phyloP scores from a whole-genome alignment of 2,329 filamentous ascomycete species.

The Harringtonia aguacate region DNA sequence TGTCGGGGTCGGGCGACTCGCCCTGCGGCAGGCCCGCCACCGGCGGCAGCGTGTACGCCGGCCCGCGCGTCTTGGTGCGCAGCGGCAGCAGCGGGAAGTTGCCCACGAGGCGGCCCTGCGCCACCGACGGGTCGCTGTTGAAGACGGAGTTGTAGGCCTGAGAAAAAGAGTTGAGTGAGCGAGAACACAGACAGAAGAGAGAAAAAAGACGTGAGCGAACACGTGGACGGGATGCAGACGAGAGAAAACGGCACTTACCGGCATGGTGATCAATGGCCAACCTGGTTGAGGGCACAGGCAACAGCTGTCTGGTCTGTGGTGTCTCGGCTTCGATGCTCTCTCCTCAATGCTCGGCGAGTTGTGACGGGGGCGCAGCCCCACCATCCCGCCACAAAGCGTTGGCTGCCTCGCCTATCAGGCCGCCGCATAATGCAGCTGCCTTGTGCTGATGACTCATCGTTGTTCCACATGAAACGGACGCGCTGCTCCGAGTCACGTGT shows the following conservation, averaged over 20 bases:
- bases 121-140: conserved; percentile 59
- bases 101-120: conserved; percentile 51
- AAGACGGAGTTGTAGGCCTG: conserved; percentile 98
- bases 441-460: conserved; percentile 4
- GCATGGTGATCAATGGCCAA: conserved; percentile 1
- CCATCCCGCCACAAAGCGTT: conserved; percentile 1
- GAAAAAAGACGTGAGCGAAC: neutral
- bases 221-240: neutral
- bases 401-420: neutral
- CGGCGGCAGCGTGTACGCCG: conserved; percentile 69
- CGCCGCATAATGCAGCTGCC: neutral
- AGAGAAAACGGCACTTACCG: neutral
- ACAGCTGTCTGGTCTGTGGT: neutral
- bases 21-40: conserved; percentile 44
- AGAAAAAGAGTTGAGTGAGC: conserved; percentile 9
- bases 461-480: too few species aligned
- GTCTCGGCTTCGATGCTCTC: neutral
- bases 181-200: neutral
- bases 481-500: conserved; percentile 3
- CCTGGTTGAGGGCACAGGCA: too few species aligned
- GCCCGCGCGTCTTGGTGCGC: conserved; percentile 90
- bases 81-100: conserved; percentile 94
- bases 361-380: neutral
- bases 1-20: conserved; percentile 68
- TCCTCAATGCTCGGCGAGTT: neutral